Percentiles rank a stretch among this genome's conserved stretches.
Conservation (phyloP, 257 asterid species). For the Solanum verrucosum region DNA sequence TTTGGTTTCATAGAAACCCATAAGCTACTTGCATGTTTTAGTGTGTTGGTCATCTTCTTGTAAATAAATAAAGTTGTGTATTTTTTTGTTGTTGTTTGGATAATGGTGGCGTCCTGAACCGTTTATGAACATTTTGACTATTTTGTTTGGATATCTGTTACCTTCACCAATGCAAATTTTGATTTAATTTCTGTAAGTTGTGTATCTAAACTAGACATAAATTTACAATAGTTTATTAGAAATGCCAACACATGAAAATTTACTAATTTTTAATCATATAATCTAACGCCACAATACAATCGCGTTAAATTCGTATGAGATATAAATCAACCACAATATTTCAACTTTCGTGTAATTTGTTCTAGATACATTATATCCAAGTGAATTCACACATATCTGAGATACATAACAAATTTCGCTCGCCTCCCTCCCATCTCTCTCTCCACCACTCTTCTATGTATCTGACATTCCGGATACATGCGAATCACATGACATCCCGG, state of each 20-base stretch:
- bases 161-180: background rate
- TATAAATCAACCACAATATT: no score
- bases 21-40: background rate
- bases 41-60: background rate
- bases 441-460: background rate
- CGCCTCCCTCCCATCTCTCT: background rate
- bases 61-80: background rate
- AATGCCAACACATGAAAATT: background rate
- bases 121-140: background rate
- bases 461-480: background rate
- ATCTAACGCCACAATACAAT: no score
- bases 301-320: no score
- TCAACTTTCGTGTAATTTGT: no score
- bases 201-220: background rate
- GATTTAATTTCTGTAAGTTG: background rate
- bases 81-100: background rate
- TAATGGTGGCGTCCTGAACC: background rate
- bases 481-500: background rate
- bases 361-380: no score
- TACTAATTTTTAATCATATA: no score
- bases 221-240: no score
- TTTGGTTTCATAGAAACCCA: constrained; percentile 18
- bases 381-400: no score
- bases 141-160: no score
- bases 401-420: background rate